Conservation (phyloP, 352 stramenopile species). For the Thraustochytrium striatum region DNA sequence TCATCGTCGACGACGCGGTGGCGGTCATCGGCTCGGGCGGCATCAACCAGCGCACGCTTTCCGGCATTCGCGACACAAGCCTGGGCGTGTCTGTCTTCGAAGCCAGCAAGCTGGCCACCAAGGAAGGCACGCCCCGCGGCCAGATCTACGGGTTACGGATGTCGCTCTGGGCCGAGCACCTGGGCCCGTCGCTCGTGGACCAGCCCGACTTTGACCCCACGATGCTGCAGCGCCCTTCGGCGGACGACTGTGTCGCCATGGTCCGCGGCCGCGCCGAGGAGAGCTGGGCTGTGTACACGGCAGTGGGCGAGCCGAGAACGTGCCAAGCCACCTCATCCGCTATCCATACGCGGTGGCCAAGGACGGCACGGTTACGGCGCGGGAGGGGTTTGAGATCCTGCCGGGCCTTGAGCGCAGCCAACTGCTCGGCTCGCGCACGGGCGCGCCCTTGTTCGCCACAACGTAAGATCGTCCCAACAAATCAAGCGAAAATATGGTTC, state of each 20-base stretch:
- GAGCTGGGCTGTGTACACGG: slow-evolving; percentile 34
- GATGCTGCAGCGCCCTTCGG: slow-evolving; percentile 28
- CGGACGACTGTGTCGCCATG: slow-evolving; percentile 7
- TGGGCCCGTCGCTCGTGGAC: slow-evolving; percentile 3
- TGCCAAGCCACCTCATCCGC: slow-evolving; percentile 17
- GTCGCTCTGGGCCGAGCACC: slow-evolving; percentile 38
- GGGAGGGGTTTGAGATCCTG: no score
- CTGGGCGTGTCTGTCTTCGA: slow-evolving; percentile 49
- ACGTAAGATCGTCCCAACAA: no score
- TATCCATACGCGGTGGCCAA: slow-evolving; percentile 15
- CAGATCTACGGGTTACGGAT: slow-evolving; percentile 34
- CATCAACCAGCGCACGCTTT: slow-evolving; percentile 90
- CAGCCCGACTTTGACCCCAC: slow-evolving; percentile 17
- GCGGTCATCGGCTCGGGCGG: slow-evolving; percentile 85
- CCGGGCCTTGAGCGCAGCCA: no score
- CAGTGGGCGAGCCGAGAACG: slow-evolving; percentile 2
- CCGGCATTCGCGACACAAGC: slow-evolving; percentile 71
- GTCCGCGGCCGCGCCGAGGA: neutral
- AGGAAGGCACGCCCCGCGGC: neutral
- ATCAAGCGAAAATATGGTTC: no score
- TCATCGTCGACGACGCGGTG: slow-evolving; percentile 81
- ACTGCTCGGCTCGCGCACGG: no score
- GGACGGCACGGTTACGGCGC: no score
- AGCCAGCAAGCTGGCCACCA: neutral
- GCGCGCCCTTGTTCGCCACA: no score